These are phyloP conservation scores for Dictyostelium brefeldianum DNA, from an alignment of 78 protist genomes.

Conservation along the genomic window DNA sequence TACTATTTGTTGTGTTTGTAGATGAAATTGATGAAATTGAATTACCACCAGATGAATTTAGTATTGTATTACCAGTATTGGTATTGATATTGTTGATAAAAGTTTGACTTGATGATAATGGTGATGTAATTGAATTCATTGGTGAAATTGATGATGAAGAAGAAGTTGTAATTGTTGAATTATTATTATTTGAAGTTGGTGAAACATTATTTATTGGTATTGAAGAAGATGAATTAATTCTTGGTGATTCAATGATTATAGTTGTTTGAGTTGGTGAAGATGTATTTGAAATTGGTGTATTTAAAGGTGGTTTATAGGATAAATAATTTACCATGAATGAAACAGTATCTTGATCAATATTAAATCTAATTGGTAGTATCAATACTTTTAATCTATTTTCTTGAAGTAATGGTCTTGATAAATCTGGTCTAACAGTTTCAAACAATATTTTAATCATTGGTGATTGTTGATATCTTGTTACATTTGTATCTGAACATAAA, in stretches of 20 bases:
- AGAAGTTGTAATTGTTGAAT: neutral
- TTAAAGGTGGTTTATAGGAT: slow-evolving; percentile 33
- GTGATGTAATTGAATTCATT: neutral
- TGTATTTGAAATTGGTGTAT: neutral
- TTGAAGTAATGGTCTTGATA: slow-evolving; percentile 52
- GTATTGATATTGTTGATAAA: neutral
- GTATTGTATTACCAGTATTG: neutral
- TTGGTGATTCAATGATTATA: slow-evolving; percentile 2
- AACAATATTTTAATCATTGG: slow-evolving; percentile 70
- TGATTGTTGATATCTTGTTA: slow-evolving; percentile 55
- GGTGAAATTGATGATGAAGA: neutral
- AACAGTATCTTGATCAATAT: slow-evolving; percentile 73
- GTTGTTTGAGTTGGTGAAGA: neutral
- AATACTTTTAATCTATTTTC: slow-evolving; percentile 68
- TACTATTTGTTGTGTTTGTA: neutral
- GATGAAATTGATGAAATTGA: neutral
- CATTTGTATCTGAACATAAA: slow-evolving; percentile 60
- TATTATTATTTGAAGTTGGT: neutral
- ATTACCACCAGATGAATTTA: slow-evolving; percentile 3
- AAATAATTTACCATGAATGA: slow-evolving; percentile 29
- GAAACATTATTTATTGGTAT: neutral
- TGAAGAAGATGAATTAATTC: neutral
- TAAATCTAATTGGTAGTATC: slow-evolving; percentile 64
- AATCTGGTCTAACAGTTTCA: slow-evolving; percentile 72
- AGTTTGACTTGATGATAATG: slow-evolving; percentile 18